These are phyloP conservation scores for Epichloe scottii DNA, from an alignment of 2,329 filamentous ascomycete genomes.

Conservation along the genomic window DNA sequence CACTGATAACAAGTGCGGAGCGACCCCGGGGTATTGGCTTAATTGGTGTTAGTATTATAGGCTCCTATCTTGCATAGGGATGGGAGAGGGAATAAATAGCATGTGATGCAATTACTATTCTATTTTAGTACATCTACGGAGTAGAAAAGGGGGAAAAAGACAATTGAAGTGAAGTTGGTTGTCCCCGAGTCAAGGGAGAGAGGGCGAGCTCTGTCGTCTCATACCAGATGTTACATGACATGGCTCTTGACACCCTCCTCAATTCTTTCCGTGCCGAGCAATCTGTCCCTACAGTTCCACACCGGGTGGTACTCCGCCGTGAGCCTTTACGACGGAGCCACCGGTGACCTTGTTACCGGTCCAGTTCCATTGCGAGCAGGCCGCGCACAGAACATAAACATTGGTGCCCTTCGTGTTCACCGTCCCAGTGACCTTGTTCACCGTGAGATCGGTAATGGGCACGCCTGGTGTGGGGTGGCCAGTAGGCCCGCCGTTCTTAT, in stretches of 20 bases:
- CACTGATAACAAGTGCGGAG: not conserved
- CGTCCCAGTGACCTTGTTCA: constrained; percentile 15
- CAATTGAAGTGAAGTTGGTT: not conserved
- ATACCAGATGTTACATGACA: not conserved
- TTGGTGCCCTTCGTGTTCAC: not conserved
- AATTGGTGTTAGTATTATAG: too few relatives aligned
- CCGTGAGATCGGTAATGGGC: constrained; percentile 37
- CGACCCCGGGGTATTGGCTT: not conserved
- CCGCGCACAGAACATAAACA: not conserved
- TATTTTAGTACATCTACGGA: too few relatives aligned
- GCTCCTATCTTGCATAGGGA: too few relatives aligned
- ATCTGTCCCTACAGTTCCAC: constrained; percentile 4
- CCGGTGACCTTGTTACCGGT: not conserved
- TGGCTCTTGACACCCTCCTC: not conserved
- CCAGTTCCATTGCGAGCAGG: not conserved
- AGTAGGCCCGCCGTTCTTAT: constrained; percentile 33
- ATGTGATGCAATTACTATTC: too few relatives aligned
- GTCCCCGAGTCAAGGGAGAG: not conserved
- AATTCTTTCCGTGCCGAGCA: not conserved
- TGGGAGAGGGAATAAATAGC: too few relatives aligned
- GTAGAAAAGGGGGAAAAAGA: too few relatives aligned
- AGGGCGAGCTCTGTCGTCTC: not conserved
- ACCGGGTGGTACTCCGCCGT: not conserved
- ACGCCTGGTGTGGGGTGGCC: constrained; percentile 34
- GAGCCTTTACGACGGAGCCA: not conserved